phyloP scores from a whole-genome alignment of 352 stramenopile genomes.

The Phytophthora kernoviae region DNA sequence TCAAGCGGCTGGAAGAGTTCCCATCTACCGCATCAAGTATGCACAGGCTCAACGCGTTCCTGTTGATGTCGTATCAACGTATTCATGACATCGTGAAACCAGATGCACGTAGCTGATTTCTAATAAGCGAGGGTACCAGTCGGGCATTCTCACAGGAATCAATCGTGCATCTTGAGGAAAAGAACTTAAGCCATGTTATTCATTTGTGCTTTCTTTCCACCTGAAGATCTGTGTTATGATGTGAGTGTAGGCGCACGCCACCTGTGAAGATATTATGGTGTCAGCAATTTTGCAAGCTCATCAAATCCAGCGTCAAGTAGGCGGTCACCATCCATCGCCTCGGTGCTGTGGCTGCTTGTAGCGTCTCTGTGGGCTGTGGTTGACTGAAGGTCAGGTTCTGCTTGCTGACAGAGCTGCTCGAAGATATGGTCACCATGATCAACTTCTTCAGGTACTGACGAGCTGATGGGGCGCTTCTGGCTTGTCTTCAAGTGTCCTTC shows the following conservation, averaged over 20 bases:
- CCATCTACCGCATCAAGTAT: constrained; percentile 75
- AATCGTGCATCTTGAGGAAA: constrained; percentile 9
- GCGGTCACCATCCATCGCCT: constrained; percentile 24
- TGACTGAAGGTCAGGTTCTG: constrained; percentile 70
- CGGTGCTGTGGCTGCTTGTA: neutral
- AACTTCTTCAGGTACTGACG: constrained; percentile 30
- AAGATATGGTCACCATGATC: constrained; percentile 78
- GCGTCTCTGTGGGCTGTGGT: constrained; percentile 1
- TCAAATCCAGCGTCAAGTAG: constrained; percentile 59
- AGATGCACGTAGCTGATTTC: constrained; percentile 40
- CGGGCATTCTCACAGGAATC: neutral
- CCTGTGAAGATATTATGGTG: constrained; percentile 20
- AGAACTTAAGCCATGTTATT: constrained; percentile 7
- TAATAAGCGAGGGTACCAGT: neutral
- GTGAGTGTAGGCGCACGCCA: constrained; percentile 1
- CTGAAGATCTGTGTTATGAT: neutral
- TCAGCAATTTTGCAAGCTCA: constrained; percentile 58
- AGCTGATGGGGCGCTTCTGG: constrained; percentile 2
- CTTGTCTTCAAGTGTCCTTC: neutral
- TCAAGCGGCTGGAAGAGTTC: constrained; percentile 86
- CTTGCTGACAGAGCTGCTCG: constrained; percentile 78
- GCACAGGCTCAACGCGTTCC: constrained; percentile 73
- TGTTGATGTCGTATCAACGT: constrained; percentile 85
- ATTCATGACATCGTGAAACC: constrained; percentile 82
- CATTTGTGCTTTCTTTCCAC: neutral